Conservation (phyloP, 495 filamentous ascomycete species). For the Aspergillus panamensis region DNA sequence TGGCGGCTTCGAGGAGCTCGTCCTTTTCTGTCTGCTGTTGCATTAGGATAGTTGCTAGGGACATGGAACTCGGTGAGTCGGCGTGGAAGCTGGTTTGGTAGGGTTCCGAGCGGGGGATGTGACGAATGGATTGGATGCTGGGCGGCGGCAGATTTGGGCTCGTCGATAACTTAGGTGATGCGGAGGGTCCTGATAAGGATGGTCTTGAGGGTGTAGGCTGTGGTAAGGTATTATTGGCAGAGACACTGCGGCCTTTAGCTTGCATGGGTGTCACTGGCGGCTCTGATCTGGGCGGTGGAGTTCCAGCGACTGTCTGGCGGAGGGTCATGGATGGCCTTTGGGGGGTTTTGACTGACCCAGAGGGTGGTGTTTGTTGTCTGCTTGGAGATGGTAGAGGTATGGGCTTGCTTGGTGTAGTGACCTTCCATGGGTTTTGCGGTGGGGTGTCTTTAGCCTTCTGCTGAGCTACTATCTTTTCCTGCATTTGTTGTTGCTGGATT, state of each 20-base stretch:
- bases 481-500: slow-evolving; percentile 65
- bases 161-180: slow-evolving; percentile 18
- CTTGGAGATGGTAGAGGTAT: slow-evolving; percentile 26
- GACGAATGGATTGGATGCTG: slow-evolving; percentile 45
- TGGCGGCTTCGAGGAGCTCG: slow-evolving; percentile 70
- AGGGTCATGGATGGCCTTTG: slow-evolving; percentile 56
- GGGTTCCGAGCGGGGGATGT: slow-evolving; percentile 42
- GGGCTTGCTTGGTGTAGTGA: slow-evolving; percentile 29
- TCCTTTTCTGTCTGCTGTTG: slow-evolving; percentile 85
- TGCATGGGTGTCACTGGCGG: slow-evolving; percentile 30
- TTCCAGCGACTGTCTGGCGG: slow-evolving; percentile 59
- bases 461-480: slow-evolving; percentile 48
- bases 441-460: slow-evolving; percentile 46
- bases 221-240: slow-evolving; percentile 22
- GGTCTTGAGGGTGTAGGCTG: slow-evolving; percentile 12
- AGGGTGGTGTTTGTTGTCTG: slow-evolving; percentile 16
- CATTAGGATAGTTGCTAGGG: slow-evolving; percentile 82
- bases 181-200: slow-evolving; percentile 21
- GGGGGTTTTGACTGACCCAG: slow-evolving; percentile 28
- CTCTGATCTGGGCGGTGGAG: slow-evolving; percentile 33
- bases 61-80: slow-evolving; percentile 58
- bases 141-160: neutral
- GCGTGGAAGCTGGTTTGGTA: slow-evolving; percentile 35
- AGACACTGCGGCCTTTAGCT: slow-evolving; percentile 27
- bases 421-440: slow-evolving; percentile 70